Conservation (phyloP, 2,329 filamentous ascomycete genomes). For the Sclerotinia nivalis region DNA sequence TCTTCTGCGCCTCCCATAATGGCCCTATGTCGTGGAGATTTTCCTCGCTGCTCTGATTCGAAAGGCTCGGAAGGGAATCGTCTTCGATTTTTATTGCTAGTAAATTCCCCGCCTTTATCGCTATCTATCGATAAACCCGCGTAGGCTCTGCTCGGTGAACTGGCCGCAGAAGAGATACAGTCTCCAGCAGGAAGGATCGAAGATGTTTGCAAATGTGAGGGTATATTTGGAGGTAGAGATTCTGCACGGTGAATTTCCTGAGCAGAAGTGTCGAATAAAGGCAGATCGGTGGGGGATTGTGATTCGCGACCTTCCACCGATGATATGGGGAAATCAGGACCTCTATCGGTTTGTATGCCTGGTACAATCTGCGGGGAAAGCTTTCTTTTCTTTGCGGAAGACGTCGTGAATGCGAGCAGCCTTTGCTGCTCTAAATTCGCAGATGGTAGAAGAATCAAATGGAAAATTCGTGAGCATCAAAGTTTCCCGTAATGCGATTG, state of each 20-base stretch:
- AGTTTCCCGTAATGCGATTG: conserved; percentile 10
- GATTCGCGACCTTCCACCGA: conserved; percentile 45
- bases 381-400: conserved; percentile 73
- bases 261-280: conserved; percentile 44
- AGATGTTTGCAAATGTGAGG: conserved; percentile 47
- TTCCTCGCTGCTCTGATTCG: conserved; percentile 42
- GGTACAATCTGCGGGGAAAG: conserved; percentile 48
- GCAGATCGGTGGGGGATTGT: conserved; percentile 47
- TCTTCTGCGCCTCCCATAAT: conserved; percentile 63
- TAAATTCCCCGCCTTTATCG: conserved; percentile 48
- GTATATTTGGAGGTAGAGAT: conserved; percentile 51
- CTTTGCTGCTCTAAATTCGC: conserved; percentile 41
- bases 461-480: conserved; percentile 29
- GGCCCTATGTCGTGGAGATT: conserved; percentile 55
- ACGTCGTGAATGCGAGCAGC: conserved; percentile 72
- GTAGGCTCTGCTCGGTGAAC: conserved; percentile 59
- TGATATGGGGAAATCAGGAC: conserved; percentile 38
- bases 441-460: conserved; percentile 26
- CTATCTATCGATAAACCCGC: conserved; percentile 58
- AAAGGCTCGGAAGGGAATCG: conserved; percentile 43
- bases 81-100: conserved; percentile 31
- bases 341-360: conserved; percentile 32
- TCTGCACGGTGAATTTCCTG: conserved; percentile 29
- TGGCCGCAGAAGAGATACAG: conserved; percentile 56
- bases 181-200: conserved; percentile 49